phyloP scores from a whole-genome alignment of 192 early-diverging fungal species.

The Haplosporangium gracile region DNA sequence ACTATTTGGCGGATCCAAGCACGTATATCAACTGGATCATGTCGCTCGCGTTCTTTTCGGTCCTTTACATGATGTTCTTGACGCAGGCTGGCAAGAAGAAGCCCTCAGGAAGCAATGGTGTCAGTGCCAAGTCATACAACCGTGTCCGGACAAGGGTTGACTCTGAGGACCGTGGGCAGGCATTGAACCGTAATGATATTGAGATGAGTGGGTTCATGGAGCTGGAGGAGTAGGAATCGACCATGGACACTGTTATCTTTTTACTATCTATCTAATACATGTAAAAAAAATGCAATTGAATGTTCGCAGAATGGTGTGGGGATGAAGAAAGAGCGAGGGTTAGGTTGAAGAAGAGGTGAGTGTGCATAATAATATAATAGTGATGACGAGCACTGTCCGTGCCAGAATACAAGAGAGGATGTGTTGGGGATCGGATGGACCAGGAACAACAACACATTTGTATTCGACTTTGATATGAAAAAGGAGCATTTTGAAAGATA shows the following conservation, averaged over 20 bases:
- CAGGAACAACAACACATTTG: background rate
- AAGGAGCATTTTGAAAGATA: background rate
- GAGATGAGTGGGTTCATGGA: slow-evolving; percentile 52
- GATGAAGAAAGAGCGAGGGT: background rate
- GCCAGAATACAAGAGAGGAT: background rate
- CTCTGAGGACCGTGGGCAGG: slow-evolving; percentile 27
- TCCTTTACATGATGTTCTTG: slow-evolving; percentile 38
- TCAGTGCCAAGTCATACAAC: slow-evolving; percentile 25
- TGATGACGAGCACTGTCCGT: background rate
- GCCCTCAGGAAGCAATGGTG: background rate
- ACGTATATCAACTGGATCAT: slow-evolving; percentile 61
- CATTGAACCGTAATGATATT: slow-evolving; percentile 32
- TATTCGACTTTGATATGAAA: background rate
- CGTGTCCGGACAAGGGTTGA: slow-evolving; percentile 30
- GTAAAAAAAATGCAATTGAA: background rate
- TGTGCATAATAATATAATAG: background rate
- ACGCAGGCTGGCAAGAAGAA: slow-evolving; percentile 49
- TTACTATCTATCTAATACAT: background rate
- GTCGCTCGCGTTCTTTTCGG: slow-evolving; percentile 51
- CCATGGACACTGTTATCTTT: too few relatives aligned
- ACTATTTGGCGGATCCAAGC: slow-evolving; percentile 52
- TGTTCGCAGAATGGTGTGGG: background rate
- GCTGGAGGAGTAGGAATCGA: slow-evolving; percentile 12
- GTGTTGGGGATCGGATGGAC: background rate
- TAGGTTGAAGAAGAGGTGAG: background rate